Conservation (phyloP, 2,329 filamentous ascomycete genomes). For the Simplicillium sp. region DNA sequence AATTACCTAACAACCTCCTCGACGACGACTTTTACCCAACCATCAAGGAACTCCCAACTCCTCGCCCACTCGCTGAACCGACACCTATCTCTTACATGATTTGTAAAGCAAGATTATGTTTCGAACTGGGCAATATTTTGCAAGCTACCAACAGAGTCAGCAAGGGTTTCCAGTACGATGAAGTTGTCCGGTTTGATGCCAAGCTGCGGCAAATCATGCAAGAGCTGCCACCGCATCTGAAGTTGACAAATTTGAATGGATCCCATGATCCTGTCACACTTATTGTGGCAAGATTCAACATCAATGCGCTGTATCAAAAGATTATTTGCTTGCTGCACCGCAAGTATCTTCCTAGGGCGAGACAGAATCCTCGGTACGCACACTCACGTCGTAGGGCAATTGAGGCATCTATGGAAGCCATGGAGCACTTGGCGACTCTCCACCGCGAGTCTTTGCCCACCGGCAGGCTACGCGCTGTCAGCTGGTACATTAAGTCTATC, state of each 20-base stretch:
- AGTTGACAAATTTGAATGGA: constrained; percentile 65
- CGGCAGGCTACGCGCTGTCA: constrained; percentile 62
- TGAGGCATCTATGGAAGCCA: constrained; percentile 73
- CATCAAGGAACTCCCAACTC: constrained; percentile 57
- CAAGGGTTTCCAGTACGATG: constrained; percentile 50
- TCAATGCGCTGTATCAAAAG: constrained; percentile 82
- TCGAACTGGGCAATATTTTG: constrained; percentile 62
- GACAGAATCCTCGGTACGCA: constrained; percentile 70
- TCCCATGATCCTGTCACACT: constrained; percentile 73
- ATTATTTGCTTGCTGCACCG: constrained; percentile 82
- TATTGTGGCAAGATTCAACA: constrained; percentile 74
- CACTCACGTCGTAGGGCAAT: constrained; percentile 79
- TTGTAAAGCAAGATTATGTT: constrained; percentile 57
- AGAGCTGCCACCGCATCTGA: constrained; percentile 70
- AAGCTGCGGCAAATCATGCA: constrained; percentile 52
- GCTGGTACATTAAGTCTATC: constrained; percentile 71
- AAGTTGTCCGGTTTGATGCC: constrained; percentile 53
- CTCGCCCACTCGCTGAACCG: constrained; percentile 57
- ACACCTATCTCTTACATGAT: constrained; percentile 76
- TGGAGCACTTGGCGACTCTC: constrained; percentile 68
- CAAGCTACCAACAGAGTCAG: constrained; percentile 51
- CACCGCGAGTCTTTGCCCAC: constrained; percentile 64
- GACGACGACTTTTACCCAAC: constrained; percentile 68
- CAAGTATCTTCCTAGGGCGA: constrained; percentile 71
- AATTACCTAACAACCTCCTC: constrained; percentile 67